These are phyloP conservation scores for Didymella lethalis DNA, from an alignment of 2,329 filamentous ascomycete genomes.

Conservation along the genomic window DNA sequence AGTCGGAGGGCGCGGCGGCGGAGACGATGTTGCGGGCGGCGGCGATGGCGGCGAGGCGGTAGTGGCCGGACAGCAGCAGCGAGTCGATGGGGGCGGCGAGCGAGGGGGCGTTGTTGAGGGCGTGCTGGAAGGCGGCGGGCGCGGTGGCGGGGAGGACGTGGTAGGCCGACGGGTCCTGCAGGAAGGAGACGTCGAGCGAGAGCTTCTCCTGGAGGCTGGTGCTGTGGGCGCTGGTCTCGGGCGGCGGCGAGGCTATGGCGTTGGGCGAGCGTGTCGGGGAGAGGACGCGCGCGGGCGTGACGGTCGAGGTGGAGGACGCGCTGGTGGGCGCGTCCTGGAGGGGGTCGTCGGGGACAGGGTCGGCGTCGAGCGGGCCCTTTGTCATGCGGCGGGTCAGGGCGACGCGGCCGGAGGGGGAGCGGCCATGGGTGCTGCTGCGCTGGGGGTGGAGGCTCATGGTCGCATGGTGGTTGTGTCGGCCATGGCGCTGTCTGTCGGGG, in stretches of 20 bases:
- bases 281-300: slow-evolving; percentile 7
- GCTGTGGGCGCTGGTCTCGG: background rate
- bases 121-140: slow-evolving; percentile 72
- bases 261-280: slow-evolving; percentile 24
- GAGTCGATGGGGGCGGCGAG: slow-evolving; percentile 67
- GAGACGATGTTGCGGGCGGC: slow-evolving; percentile 68
- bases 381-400: slow-evolving; percentile 73
- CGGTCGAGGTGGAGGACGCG: background rate
- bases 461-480: background rate
- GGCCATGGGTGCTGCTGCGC: slow-evolving; percentile 39
- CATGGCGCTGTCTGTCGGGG: background rate
- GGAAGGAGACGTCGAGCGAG: slow-evolving; percentile 57
- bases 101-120: slow-evolving; percentile 68
- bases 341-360: slow-evolving; percentile 48
- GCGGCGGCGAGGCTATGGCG: background rate
- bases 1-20: slow-evolving; percentile 62
- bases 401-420: slow-evolving; percentile 52
- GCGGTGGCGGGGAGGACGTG: slow-evolving; percentile 75
- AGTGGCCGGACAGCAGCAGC: slow-evolving; percentile 77
- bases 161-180: slow-evolving; percentile 82
- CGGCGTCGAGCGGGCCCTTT: slow-evolving; percentile 72
- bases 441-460: slow-evolving; percentile 25
- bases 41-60: slow-evolving; percentile 77
- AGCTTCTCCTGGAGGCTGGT: background rate
- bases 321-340: slow-evolving; percentile 6